Conservation (phyloP, 2,329 filamentous ascomycete species). For the Colletotrichum nymphaeae region DNA sequence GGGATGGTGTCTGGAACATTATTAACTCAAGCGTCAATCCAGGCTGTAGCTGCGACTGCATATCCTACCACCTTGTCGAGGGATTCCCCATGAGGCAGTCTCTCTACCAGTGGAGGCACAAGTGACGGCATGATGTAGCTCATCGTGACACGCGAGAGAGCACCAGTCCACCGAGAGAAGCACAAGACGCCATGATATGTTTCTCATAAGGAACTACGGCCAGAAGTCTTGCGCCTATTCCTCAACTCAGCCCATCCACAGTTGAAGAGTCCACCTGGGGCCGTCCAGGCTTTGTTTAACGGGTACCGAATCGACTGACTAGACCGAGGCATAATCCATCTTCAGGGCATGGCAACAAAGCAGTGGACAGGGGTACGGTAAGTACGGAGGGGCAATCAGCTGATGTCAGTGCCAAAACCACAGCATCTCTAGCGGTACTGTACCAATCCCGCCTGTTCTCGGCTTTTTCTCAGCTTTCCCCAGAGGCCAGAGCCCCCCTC, state of each 20-base stretch:
- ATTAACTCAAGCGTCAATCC: neutral
- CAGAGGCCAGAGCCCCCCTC: neutral
- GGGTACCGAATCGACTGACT: neutral
- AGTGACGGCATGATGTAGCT: too few species aligned
- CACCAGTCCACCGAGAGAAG: neutral
- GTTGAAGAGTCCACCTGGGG: neutral
- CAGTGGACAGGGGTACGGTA: neutral
- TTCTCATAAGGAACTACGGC: too few species aligned
- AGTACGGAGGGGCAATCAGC: neutral
- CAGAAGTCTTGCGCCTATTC: rapidly evolving
- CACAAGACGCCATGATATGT: neutral
- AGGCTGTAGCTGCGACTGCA: too few species aligned
- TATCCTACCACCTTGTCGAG: too few species aligned
- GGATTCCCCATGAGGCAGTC: too few species aligned
- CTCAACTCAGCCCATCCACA: neutral
- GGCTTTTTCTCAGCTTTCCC: neutral
- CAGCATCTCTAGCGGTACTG: slow-evolving; percentile 6
- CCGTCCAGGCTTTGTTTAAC: neutral
- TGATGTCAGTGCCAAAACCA: slow-evolving; percentile 18
- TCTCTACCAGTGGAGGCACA: too few species aligned
- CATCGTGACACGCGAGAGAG: neutral
- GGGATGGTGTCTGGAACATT: too few species aligned
- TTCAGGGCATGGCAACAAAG: neutral
- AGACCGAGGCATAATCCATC: neutral
- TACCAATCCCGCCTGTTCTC: neutral